phyloP scores from a whole-genome alignment of 1,284 basidiomycete species.

The Singerocomus inundabilis region DNA sequence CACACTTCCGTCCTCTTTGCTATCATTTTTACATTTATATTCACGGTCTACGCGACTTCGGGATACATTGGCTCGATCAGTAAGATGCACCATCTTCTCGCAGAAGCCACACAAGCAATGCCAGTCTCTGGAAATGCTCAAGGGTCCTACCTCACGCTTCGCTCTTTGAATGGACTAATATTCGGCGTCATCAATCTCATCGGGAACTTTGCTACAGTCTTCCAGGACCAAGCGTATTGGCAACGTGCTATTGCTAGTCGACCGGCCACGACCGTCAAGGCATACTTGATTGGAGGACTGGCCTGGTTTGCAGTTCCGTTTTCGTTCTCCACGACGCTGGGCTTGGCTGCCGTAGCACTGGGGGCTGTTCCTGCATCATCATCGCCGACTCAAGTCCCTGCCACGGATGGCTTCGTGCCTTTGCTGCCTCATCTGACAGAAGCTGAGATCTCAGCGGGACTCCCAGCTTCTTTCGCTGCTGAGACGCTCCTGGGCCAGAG shows the following conservation, averaged over 20 bases:
- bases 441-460: conserved; percentile 76
- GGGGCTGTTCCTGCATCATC: conserved; percentile 29
- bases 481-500: conserved; percentile 74
- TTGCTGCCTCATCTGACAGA: conserved; percentile 58
- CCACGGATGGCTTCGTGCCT: conserved; percentile 53
- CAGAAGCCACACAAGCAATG: conserved; percentile 41
- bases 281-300: conserved; percentile 86
- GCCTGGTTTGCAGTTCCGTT: conserved; percentile 89
- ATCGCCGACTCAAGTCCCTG: conserved; percentile 21
- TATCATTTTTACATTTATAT: conserved; percentile 73
- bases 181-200: conserved; percentile 89
- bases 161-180: conserved; percentile 77
- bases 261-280: conserved; percentile 82
- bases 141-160: conserved; percentile 78
- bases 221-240: conserved; percentile 77
- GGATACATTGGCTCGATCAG: conserved; percentile 57
- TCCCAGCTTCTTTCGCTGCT: conserved; percentile 81
- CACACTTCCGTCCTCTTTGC: conserved; percentile 81
- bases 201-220: conserved; percentile 82
- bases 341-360: conserved; percentile 79
- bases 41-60: conserved; percentile 77
- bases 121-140: conserved; percentile 66
- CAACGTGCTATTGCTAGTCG: conserved; percentile 87
- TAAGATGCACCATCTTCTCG: conserved; percentile 59
- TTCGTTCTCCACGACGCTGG: conserved; percentile 77